phyloP scores from a whole-genome alignment of 768 basidiomycete species.

The Wakefieldia striispora region DNA sequence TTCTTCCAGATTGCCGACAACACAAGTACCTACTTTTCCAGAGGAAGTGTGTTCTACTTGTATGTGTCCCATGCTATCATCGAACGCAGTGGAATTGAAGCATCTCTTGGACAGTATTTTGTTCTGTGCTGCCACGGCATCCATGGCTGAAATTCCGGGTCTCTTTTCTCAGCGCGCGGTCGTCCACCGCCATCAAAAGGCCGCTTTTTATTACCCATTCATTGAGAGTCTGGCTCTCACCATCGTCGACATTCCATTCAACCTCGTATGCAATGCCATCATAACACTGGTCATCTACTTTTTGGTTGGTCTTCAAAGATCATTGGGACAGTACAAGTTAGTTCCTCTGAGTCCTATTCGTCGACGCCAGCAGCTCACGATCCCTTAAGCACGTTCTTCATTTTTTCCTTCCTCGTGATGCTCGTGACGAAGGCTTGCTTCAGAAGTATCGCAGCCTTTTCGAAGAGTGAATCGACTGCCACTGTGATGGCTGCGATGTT shows the following conservation, averaged over 20 bases:
- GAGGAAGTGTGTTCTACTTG: constrained; percentile 79
- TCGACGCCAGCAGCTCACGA: no score
- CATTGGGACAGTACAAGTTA: constrained; percentile 12
- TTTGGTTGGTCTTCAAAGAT: constrained; percentile 18
- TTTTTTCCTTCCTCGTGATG: constrained; percentile 48
- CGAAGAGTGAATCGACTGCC: constrained; percentile 52
- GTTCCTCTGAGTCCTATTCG: no score
- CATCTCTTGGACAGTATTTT: constrained; percentile 35
- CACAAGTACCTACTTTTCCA: constrained; percentile 42
- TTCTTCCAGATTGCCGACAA: constrained; percentile 39
- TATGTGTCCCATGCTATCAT: constrained; percentile 28
- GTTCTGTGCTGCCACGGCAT: constrained; percentile 51
- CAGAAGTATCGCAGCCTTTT: constrained; percentile 57
- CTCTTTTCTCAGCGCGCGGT: constrained; percentile 45
- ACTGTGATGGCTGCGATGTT: constrained; percentile 30
- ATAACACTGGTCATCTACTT: constrained; percentile 18
- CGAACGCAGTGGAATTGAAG: not conserved
- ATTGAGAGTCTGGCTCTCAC: constrained; percentile 43
- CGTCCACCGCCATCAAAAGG: constrained; percentile 40
- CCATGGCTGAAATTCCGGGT: constrained; percentile 52
- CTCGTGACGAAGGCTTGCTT: constrained; percentile 75
- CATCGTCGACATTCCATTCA: constrained; percentile 46
- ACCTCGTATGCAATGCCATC: constrained; percentile 16
- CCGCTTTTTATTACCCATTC: constrained; percentile 50
- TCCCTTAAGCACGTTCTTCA: no score